Conservation (phyloP, 2,329 filamentous ascomycete species). For the Bipolaris oryzae region DNA sequence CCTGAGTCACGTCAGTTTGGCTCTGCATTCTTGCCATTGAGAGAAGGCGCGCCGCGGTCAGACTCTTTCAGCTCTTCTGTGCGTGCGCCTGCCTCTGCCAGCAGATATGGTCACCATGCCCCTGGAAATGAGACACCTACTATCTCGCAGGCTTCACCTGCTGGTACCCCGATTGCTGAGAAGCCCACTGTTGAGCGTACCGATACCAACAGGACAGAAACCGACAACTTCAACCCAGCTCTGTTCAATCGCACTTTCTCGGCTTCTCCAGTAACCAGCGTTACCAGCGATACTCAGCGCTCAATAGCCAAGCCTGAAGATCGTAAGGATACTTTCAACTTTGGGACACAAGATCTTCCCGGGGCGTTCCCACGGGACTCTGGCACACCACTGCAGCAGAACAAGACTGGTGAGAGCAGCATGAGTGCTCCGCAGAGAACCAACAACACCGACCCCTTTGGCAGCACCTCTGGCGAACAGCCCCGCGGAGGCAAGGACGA, state of each 20-base stretch:
- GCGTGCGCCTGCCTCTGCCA: conserved; percentile 74
- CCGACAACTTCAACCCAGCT: conserved; percentile 44
- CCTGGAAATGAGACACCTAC: conserved; percentile 57
- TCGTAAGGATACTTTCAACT: conserved; percentile 50
- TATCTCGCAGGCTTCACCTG: conserved; percentile 48
- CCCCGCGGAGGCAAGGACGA: conserved; percentile 68
- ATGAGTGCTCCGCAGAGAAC: conserved; percentile 55
- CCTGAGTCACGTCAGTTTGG: conserved; percentile 78
- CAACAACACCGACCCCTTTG: conserved; percentile 52
- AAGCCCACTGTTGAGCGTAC: conserved; percentile 46
- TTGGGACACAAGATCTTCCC: conserved; percentile 50
- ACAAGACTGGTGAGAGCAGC: conserved; percentile 55
- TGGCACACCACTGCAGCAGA: conserved; percentile 54
- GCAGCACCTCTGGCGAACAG: conserved; percentile 38
- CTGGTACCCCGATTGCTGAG: conserved; percentile 61
- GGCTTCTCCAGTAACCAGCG: conserved; percentile 49
- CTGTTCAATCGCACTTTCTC: conserved; percentile 48
- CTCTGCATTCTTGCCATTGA: conserved; percentile 75
- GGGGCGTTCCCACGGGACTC: conserved; percentile 56
- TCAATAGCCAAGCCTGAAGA: conserved; percentile 45
- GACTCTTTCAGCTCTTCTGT: conserved; percentile 79
- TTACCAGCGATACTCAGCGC: conserved; percentile 47
- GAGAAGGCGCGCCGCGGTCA: conserved; percentile 59
- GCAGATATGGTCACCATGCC: conserved; percentile 63
- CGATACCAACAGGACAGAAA: conserved; percentile 44